Evolutionary conservation across 257 asterid genomes (phyloP), one percentile per base, ranked within the genome.

Genomic region (Plantago elongata): DNA sequence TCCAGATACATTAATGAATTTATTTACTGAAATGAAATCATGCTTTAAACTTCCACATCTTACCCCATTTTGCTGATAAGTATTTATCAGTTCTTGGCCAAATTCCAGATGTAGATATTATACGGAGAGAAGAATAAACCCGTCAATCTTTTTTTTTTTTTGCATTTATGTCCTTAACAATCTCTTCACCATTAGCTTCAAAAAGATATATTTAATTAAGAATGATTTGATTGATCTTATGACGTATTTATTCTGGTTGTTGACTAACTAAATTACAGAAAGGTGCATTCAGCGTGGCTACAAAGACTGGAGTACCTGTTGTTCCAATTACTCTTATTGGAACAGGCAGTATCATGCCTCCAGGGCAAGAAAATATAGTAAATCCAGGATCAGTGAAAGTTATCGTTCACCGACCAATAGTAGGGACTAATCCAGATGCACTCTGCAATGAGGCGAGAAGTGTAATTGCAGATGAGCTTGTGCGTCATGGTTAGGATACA

Each of bases 251-350:
- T 54, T 54, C 27, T 51, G 5, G 14, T 14, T 62, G 7, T 12
- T 34, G 45, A 13, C 52, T 65, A 62, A 22, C 77, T 58, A 12
- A 17, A 61, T 69, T 74, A 77, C 64, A 93, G 99, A 93, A 89
- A 89, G 99, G 99, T 63, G 99, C 99, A 5, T 87, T 93, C 71
- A 87, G 85, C 14, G 75, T 93, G 42, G 97, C 97, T 67, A 86
- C 81, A 16, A 93, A 89, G 81, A 83, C 89, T 3, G 87, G 91
- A 67, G 96, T 83, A 57, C 95, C 97, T 0, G 80, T 93, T 13
- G 78, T 93, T 71, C 99, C 99, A 13, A 87, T 93, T 30, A 80
- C 91, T 49, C 93, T 93, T 16, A 65, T 77, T 15, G 97, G 97
- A 56, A 89, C 99, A 0, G 99, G 99, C 17, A 68, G 74, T 59